Evolutionary conservation across 2,329 filamentous ascomycete species (phyloP).

Genomic region (Xylaria sp.): DNA sequence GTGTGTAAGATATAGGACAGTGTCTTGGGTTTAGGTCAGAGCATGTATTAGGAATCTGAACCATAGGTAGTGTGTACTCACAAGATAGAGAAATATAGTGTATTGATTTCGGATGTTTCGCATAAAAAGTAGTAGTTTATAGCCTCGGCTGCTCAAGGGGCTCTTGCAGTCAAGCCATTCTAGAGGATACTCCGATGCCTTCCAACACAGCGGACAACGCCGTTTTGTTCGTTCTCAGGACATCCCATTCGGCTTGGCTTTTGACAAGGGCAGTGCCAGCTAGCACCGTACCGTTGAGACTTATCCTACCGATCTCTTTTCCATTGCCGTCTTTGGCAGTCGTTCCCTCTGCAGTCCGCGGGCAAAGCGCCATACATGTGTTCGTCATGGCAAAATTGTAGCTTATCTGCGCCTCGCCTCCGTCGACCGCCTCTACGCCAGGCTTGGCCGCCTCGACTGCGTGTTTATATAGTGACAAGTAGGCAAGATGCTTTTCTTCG

Average conservation of each 20-base stretch:
- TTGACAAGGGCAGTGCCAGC: conserved; percentile 70
- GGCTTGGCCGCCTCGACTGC: conserved; percentile 43
- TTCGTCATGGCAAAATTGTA: conserved; percentile 69
- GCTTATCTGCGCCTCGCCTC: conserved; percentile 59
- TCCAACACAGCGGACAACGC: conserved; percentile 49
- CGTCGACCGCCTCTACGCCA: conserved; percentile 32
- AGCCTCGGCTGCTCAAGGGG: not conserved
- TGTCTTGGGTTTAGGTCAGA: not conserved
- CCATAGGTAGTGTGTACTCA: conserved; percentile 35
- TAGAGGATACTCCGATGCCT: conserved; percentile 47
- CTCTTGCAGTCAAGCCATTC: not conserved
- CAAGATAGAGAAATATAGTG: conserved; percentile 16
- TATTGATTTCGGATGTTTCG: conserved; percentile 13
- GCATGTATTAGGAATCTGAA: conserved; percentile 16
- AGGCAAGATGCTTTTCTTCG: conserved; percentile 48
- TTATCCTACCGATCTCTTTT: conserved; percentile 49
- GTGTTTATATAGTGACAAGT: conserved; percentile 54
- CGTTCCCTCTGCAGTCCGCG: conserved; percentile 58
- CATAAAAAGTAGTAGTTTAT: conserved; percentile 23
- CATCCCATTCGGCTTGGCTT: conserved; percentile 62
- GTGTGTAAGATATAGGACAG: conserved; percentile 28
- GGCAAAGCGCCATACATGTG: conserved; percentile 58
- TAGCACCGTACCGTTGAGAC: conserved; percentile 67
- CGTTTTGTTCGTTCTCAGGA: conserved; percentile 49
- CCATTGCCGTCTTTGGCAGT: conserved; percentile 35